These are phyloP conservation scores for Delonix regia DNA, from an alignment of 306 rosid genomes.

Conservation along the genomic window DNA sequence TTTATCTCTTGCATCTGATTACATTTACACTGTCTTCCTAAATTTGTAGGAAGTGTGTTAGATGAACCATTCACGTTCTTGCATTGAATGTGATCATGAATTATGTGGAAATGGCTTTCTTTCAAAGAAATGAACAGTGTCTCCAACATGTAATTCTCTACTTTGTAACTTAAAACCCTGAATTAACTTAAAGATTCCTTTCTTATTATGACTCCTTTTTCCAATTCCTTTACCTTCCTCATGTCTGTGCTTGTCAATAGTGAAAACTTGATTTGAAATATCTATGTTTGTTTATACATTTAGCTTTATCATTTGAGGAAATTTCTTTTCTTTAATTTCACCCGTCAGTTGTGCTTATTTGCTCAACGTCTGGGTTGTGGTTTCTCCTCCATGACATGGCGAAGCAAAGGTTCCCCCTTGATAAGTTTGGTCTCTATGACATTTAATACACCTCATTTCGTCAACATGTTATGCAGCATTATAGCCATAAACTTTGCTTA, in stretches of 20 bases:
- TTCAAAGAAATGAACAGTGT: slow-evolving; percentile 1
- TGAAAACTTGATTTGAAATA: background rate
- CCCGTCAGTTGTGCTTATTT: background rate
- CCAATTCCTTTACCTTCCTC: background rate
- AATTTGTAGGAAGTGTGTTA: background rate
- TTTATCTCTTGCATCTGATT: slow-evolving; percentile 17
- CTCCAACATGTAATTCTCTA: background rate
- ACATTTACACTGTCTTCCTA: background rate
- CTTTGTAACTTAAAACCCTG: background rate
- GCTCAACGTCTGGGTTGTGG: slow-evolving; percentile 3
- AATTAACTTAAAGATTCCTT: background rate
- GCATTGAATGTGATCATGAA: background rate
- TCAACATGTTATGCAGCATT: background rate
- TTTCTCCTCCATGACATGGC: slow-evolving; percentile 1
- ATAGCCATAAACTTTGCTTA: background rate
- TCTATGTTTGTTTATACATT: background rate
- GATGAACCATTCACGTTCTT: slow-evolving; percentile 1
- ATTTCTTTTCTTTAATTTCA: background rate
- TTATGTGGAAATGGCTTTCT: background rate
- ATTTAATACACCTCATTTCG: background rate
- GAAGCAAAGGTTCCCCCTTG: background rate
- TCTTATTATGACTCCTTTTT: background rate
- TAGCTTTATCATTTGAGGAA: background rate
- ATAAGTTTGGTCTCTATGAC: slow-evolving; percentile 1
- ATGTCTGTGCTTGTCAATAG: background rate